Evolutionary conservation across 352 stramenopile genomes (phyloP), one percentile per base, ranked within the genome.

Genomic region (Phytophthora hibernalis): DNA sequence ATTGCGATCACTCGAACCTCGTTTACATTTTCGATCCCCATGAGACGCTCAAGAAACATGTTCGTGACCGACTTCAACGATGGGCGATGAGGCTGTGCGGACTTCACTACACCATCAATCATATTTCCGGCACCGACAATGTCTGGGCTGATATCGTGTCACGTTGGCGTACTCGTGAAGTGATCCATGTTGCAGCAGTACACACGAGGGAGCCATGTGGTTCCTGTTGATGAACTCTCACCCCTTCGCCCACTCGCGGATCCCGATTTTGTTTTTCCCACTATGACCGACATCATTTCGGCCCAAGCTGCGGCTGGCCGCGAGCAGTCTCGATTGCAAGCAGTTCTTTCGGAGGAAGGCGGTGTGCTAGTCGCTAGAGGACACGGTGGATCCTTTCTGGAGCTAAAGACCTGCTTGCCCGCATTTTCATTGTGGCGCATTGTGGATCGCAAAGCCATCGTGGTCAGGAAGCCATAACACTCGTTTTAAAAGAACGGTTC

Each of bases 351-450:
- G 31, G 31, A 16, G 2, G 11, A 40, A 13, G 0, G 21, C 21
- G 15, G 16, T 44, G 37, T 44, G 40, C 0, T 22, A 3, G 7
- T 5, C 8, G 26, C 13, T 6, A 28, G 43, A 21, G 26, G 7
- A 10, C 40, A 12, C 38, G 2, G 1, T 66, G 59, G 59, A 49
- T 66, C 24, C 49, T 40, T 28, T 28, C 1, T 54, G 13, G 1
- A 8, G 20, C 1, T 10, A 54, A n/a, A 12, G 30, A 60, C 1
- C 8, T 61, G 1, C 40, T 67, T n/a, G 9, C 50, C 3, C 49
- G 49, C 1, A 47, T 55, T n/a, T 69, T 70, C 16, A 16, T 65
- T 1, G 54, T 65, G 6, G 54, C 37, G 8, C 61, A 70, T 21
- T 49, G 24, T 11, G 45, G 47, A 24, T 48, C 53, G 5, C 54